These are phyloP conservation scores for Apiospora aurea DNA, from an alignment of 2,329 filamentous ascomycete species.

Conservation along the genomic window DNA sequence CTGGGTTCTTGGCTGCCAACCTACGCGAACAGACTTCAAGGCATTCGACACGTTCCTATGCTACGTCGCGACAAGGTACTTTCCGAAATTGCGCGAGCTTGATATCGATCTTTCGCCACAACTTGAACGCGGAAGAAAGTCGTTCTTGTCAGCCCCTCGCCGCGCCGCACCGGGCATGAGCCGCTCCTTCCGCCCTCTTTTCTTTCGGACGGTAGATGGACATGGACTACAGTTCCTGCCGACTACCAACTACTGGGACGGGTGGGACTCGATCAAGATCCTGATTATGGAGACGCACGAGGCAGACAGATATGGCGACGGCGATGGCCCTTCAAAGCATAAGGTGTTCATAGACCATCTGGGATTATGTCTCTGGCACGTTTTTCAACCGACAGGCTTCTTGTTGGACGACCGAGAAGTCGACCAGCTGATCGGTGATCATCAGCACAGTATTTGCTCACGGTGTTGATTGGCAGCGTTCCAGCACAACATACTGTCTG, in stretches of 20 bases:
- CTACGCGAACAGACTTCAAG: background rate
- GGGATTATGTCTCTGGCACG: background rate
- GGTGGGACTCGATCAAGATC: background rate
- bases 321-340: background rate
- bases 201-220: background rate
- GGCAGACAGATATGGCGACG: background rate
- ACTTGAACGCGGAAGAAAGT: background rate
- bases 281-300: background rate
- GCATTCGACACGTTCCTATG: background rate
- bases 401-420: background rate
- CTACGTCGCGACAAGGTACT: background rate
- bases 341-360: background rate
- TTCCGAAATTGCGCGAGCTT: background rate
- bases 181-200: background rate
- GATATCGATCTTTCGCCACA: background rate
- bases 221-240: background rate
- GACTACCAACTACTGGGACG: background rate
- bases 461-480: no score
- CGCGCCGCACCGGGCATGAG: background rate
- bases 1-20: background rate
- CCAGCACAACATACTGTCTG: no score
- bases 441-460: rapidly evolving
- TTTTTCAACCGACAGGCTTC: background rate
- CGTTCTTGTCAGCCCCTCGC: background rate
- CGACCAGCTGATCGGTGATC: background rate